Evolutionary conservation across 805 yeast species (phyloP), one percentile per base, ranked within the genome.

Genomic region (Hanseniaspora osmophila): DNA sequence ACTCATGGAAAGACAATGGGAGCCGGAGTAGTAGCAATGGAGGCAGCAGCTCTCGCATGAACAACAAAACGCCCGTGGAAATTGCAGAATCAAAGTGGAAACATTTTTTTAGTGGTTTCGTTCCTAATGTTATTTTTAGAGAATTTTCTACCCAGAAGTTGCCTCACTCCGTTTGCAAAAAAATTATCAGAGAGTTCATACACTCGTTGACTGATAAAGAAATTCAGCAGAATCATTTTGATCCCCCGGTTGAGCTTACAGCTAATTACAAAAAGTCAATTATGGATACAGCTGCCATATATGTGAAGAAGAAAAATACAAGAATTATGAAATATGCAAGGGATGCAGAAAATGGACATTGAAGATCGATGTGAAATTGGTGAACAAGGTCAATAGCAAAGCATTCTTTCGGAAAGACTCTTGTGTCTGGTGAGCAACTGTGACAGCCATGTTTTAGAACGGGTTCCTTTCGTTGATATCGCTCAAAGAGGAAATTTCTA

Each of bases 91-190:
- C 54, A 46, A 54, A 56, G 37, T 69, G 73, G 73, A 57, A 57
- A 38, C 59, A 52, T 29, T 60, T 59, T 42, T 76, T 90, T 58
- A 96, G 96, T 1, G 63, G 70, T 13, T 68, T 75, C 52, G 83
- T 90, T 10, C 96, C 96, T 10, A 86, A 87, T 54, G 61, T 83
- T 56, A 68, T 88, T 45, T 77, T 78, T 51, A 75, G 74, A 52
- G 4, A 78, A 76, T 47, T 94, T 83, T 4, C 70, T 76, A 46
- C 56, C 85, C 44, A 90, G 88, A 62, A 71, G 71, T 35, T 81
- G 87, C 62, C 84, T 95, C 2, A 74, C 77, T 49, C 95, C 87
- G 43, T 76, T 90, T 47, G 86, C 80, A 5, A 73, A 77, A 50
- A 63, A n/a, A 18, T 35, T 5, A 35, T 13, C 18, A 35, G 38